Evolutionary conservation across 2,329 filamentous ascomycete species (phyloP), one percentile per base, ranked within the genome.

Genomic region (Ceratocystis eucalypticola): DNA sequence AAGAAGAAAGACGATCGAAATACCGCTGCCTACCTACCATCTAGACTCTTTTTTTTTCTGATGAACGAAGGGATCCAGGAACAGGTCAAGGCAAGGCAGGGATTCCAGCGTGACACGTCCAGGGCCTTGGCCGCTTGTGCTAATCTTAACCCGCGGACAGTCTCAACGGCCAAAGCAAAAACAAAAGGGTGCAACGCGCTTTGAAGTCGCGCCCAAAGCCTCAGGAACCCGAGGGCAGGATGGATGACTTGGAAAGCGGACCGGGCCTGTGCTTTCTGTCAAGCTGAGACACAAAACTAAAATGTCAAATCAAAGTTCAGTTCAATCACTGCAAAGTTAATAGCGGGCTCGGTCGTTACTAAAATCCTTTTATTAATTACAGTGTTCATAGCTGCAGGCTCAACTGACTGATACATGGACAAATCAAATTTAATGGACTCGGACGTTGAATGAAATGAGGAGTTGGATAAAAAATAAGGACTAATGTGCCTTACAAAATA

Each of bases 231-330:
- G 6, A 48, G 20, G 46, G 17, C 46, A 48, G 20, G 45, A 48
- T 20, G n/a, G 45, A 48, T 48, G 45, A 10, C 17, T 1, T n/a
- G 3, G 46, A 20, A 55, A 55, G 12, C 55, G 55, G 55, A 33
- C 55, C 55, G 12, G 55, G 28, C 55, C 55, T 59, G 55, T 59
- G 55, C 55, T 59, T 37, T 59, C 55, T 59, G 28, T 37, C 55
- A 59, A 3, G 25, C 55, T 33, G 55, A 59, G 55, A 37, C 48
- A n/a, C 55, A 20, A 5, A n/a, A 12, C 22, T 8, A 37, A 37
- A 17, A 17, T 59, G 30, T 59, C 17, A 33, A 30, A 41, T 41
- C 37, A 41, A 4, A 15, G 37, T 12, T 20, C 55, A 33, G 28
- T 37, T 37, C 55, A 59, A 3, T 20, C 46, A 20, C 46, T 48